Evolutionary conservation across 1,139 yeast genomes (phyloP), one percentile per base, ranked within the genome.

Genomic region (Wickerhamomyces sp.): DNA sequence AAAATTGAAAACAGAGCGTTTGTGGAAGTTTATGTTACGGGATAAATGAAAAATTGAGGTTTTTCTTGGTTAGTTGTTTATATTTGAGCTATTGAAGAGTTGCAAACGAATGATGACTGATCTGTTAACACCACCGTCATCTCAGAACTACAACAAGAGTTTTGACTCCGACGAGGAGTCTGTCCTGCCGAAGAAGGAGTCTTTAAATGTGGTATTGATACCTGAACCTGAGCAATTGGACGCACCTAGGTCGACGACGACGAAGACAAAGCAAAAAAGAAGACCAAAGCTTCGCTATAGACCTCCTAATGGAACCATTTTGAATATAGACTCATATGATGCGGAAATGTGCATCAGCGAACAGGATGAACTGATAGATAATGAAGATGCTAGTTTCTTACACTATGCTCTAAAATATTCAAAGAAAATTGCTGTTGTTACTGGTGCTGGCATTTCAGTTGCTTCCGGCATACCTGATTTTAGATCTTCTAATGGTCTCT

Each of bases 391-490:
- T 10, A 58, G 63, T 10, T 73, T 72, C 44, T 47, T 73, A 17
- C 67, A 63, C 36, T 64, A 67, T 47, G 69, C 72, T 1, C 45
- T 83, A 12, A 68, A 64, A 48, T 68, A 79, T 51, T 61, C 73
- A n/a, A 64, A 60, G 39, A 62, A 60, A 39, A 71, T 65, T 64
- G 68, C 82, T 1, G 70, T 78, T 27, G 70, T 88, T 27, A 78
- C 92, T 0, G 96, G 96, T 4, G 96, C 96, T 10, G 96, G 96
- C 4, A 78, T 86, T 25, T 85, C 95, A 21, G 92, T 90, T 42
- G 85, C 85, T 33, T 88, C 95, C 0, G 96, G 96, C 3, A 87
- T 88, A 31, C 96, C 96, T 3, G 96, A 88, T 58, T 88, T 88
- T 57, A 67, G 96, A 46, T 85, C 95, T 0, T 68, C 81, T 13